Evolutionary conservation across 1,284 basidiomycete genomes (phyloP), one percentile per base, ranked within the genome.

Genomic region (Fomitopsis palustris): DNA sequence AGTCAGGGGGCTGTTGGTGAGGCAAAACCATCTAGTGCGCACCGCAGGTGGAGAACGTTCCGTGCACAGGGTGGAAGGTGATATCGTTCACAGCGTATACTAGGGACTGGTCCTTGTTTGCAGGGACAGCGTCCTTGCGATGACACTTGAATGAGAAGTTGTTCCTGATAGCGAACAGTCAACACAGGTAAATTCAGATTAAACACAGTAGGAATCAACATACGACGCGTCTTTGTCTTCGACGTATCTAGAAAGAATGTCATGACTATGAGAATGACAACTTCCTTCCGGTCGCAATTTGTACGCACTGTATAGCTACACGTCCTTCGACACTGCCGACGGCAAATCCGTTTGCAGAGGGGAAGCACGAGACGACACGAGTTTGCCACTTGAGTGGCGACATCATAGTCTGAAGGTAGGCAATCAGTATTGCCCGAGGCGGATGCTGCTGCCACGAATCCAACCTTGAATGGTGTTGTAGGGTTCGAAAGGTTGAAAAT

Each of bases 131-230:
- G 64, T 95, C 93, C 56, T 86, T 85, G 42, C 96, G 92, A 72
- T 98, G 96, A 70, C 96, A 98, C 70, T 95, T 96, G 84, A 98
- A 98, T 0, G 93, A 95, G 72, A 96, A 97, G 76, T 96, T 96
- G 72, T 86, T 83, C 59, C 88, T 92, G 47, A 51, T 0, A 25
- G 10, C 14, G 25, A 33, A 4, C 6, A 33, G 23, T 56, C 57
- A 58, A 33, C 49, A 49, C n/a, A n/a, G n/a, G n/a, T n/a, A n/a
- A n/a, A 53, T 17, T 21, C 19, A 43, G 16, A 4, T 21, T 35
- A 25, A 14, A 37, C 3, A 12, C n/a, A n/a, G 19, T 17, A 9
- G 37, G 31, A 23, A 33, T 19, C 33, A 16, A 69, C 84, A 72
- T 64, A 90, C 87, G 76, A 71, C 53, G 79, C 74, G 62, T 92